Evolutionary conservation across 2,329 filamentous ascomycete genomes (phyloP), one percentile per base, ranked within the genome.

Genomic region (Verticillium alfalfae): DNA sequence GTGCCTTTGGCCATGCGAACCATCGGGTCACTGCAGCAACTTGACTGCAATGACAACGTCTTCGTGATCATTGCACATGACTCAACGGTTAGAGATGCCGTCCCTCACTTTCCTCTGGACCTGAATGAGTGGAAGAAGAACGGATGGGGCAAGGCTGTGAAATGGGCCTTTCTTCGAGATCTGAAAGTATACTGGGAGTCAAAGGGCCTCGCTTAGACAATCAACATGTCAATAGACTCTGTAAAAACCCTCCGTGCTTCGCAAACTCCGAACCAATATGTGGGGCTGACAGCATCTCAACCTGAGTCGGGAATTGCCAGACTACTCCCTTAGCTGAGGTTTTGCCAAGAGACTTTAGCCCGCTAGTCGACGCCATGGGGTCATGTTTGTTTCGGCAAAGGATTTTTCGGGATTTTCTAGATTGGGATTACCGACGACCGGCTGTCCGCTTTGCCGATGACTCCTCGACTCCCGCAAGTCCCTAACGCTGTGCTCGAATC

Each of bases 21-120:
- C 7, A 45, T 66, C 4, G 58, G 59, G n/a, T 61, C 61, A 61
- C 34, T 70, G 12, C 59, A 66, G 38, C 60, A 66, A 34, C 49
- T 67, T 4, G 69, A 73, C 61, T 67, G 65, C 9, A 34, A 64
- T 7, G 66, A 67, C 1, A 63, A 70, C 15, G 58, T 72, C 1
- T 66, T 70, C 26, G 64, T 69, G 3, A 58, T 69, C 15, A 61
- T 68, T 2, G 69, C 70, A 18, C 70, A 73, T 49, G 70, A 72
- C 31, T 38, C 58, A 2, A 62, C 67, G 3, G 58, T 70, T 0
- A 13, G 52, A 5, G 65, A 63, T 5, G 61, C 58, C n/a, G 63
- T 65, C 34, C 66, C 65, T 56, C 66, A 63, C 60, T 71, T 65
- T 65, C 72, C 65, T 7, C 31, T 56, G 55, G 66, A 45, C 34